Conservation (phyloP, 23 red algal genomes). For the Gracilariopsis chorda region DNA sequence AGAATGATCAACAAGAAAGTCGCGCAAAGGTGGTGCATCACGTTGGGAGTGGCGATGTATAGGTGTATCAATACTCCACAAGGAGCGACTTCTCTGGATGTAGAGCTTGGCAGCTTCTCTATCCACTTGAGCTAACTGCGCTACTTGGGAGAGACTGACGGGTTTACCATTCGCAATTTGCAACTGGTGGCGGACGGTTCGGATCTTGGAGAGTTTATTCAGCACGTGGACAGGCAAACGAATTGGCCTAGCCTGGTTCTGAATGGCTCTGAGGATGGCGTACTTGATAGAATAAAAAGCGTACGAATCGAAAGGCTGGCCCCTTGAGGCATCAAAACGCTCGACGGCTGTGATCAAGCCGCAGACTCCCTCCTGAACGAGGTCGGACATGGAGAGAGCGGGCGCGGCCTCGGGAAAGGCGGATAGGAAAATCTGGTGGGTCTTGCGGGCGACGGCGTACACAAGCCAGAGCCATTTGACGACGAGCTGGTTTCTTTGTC, state of each 20-base stretch:
- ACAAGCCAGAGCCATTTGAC: slow-evolving; percentile 66
- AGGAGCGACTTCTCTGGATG: slow-evolving; percentile 12
- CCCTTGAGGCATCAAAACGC: slow-evolving; percentile 7
- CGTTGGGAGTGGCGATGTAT: neutral
- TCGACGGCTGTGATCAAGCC: slow-evolving; percentile 52
- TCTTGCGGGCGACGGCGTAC: slow-evolving; percentile 42
- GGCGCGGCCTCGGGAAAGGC: slow-evolving; percentile 46
- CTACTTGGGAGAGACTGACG: slow-evolving; percentile 13
- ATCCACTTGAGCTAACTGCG: slow-evolving; percentile 10
- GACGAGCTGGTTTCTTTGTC: slow-evolving; percentile 29
- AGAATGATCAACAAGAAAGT: slow-evolving; percentile 55
- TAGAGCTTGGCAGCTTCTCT: slow-evolving; percentile 27
- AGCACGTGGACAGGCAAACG: slow-evolving; percentile 69
- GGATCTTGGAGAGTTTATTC: slow-evolving; percentile 60
- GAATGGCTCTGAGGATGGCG: slow-evolving; percentile 46
- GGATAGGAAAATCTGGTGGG: slow-evolving; percentile 36
- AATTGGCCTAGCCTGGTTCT: slow-evolving; percentile 64
- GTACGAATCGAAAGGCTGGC: slow-evolving; percentile 37
- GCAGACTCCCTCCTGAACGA: slow-evolving; percentile 60
- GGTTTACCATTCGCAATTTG: neutral
- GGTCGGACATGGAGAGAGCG: slow-evolving; percentile 35
- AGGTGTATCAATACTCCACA: slow-evolving; percentile 39
- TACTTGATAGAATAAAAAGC: slow-evolving; percentile 54
- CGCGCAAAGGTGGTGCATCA: slow-evolving; percentile 6
- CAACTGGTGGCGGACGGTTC: neutral